A percentile compares a stretch with the other conserved stretches of the same genome.
Conservation (phyloP, 305 asterid species). For the Coffea humblotiana region DNA sequence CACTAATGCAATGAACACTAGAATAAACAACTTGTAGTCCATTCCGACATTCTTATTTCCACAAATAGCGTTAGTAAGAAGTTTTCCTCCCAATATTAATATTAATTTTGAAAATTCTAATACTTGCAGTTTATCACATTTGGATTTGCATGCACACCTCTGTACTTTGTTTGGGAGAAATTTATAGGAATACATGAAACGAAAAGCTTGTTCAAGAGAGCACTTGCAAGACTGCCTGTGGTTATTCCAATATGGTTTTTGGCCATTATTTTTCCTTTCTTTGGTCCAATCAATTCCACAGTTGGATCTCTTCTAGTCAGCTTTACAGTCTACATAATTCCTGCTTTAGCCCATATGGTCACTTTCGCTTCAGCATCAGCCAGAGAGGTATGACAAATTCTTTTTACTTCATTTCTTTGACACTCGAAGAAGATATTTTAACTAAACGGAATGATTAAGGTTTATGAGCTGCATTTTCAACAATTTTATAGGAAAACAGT, state of each 20-base stretch:
- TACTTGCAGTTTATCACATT: constrained; percentile 69
- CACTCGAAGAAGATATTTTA: neutral
- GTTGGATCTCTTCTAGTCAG: constrained; percentile 86
- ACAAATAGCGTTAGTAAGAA: no score
- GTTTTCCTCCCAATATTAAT: neutral
- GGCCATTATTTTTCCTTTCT: constrained; percentile 75
- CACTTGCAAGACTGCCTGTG: constrained; percentile 65
- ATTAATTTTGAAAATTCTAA: neutral
- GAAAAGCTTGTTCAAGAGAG: constrained; percentile 61
- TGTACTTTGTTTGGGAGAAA: constrained; percentile 83
- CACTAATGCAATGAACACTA: no score
- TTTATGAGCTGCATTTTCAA: neutral
- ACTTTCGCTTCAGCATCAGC: constrained; percentile 74
- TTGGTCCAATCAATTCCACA: constrained; percentile 76
- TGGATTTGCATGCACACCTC: constrained; percentile 80
- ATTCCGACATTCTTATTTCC: no score
- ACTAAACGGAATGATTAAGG: neutral
- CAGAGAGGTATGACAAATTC: constrained; percentile 51
- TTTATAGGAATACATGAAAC: constrained; percentile 66
- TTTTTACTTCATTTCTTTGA: neutral
- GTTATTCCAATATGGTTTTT: constrained; percentile 79
- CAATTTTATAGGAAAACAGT: neutral
- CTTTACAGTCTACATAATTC: constrained; percentile 82
- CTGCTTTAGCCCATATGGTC: constrained; percentile 82
- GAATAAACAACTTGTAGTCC: no score